These are phyloP conservation scores for Castanea crenata DNA, from an alignment of 306 rosid species.

Conservation along the genomic window DNA sequence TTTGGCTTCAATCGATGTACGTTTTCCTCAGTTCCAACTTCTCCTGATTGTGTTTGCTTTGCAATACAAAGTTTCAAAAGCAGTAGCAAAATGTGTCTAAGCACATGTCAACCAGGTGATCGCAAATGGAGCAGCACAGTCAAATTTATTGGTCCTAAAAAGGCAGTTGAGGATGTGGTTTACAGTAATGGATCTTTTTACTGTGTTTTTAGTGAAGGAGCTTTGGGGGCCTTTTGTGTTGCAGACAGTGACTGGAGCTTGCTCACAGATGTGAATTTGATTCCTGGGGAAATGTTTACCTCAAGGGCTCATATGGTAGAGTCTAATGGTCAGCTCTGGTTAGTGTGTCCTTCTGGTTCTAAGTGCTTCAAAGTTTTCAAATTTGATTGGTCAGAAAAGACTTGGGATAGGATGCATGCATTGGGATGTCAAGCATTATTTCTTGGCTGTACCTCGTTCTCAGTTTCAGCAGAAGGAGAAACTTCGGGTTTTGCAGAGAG, in stretches of 20 bases:
- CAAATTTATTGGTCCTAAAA: neutral
- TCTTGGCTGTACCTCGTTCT: neutral
- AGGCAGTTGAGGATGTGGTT: slow-evolving; percentile 13
- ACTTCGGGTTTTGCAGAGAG: neutral
- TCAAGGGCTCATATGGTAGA: slow-evolving; percentile 1
- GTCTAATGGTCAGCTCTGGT: neutral
- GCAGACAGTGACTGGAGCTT: neutral
- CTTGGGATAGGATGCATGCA: neutral
- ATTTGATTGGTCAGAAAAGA: neutral
- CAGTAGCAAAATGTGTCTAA: neutral
- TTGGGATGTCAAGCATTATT: neutral
- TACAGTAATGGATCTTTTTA: neutral
- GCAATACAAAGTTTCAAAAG: neutral
- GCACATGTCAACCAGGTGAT: neutral
- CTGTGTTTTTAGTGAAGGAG: neutral
- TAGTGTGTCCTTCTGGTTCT: neutral
- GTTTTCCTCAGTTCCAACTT: slow-evolving; percentile 4
- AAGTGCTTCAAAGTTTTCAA: neutral
- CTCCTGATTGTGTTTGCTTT: slow-evolving; percentile 1
- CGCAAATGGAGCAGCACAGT: neutral
- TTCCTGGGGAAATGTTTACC: neutral
- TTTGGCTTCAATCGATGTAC: slow-evolving; percentile 4
- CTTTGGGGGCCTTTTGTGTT: neutral
- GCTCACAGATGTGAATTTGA: neutral
- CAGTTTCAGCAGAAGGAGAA: neutral